These are phyloP conservation scores for Akanthomyces uredinophilus DNA, from an alignment of 2,329 filamentous ascomycete species.

Conservation along the genomic window DNA sequence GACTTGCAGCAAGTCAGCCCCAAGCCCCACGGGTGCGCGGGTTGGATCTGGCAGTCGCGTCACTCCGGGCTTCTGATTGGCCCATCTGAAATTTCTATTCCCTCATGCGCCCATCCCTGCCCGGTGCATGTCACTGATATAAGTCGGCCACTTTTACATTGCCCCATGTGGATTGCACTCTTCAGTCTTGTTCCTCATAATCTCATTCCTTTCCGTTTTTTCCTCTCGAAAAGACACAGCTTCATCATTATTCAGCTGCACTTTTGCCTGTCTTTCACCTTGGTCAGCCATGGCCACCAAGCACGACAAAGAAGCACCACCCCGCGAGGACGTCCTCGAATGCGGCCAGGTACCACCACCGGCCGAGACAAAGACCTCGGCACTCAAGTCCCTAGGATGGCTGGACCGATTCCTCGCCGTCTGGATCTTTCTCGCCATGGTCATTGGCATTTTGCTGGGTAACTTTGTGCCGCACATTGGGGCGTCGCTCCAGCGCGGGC, in stretches of 20 bases:
- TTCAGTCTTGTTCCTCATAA: too few relatives aligned
- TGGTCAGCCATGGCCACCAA: neutral
- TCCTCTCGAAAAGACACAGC: too few relatives aligned
- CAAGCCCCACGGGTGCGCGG: neutral
- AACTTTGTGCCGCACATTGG: conserved; percentile 60
- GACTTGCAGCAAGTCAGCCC: too few relatives aligned
- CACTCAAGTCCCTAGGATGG: conserved; percentile 44
- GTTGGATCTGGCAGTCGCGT: neutral
- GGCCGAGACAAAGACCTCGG: conserved; percentile 24
- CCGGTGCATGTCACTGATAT: neutral
- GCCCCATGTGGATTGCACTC: too few relatives aligned
- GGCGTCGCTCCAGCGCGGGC: conserved; percentile 55
- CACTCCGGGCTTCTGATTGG: conserved; percentile 7
- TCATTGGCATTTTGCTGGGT: conserved; percentile 62
- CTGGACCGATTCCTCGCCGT: conserved; percentile 54
- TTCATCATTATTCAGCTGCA: neutral
- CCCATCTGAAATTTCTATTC: neutral
- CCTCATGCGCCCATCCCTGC: neutral
- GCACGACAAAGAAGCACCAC: neutral
- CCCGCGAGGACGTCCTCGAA: neutral
- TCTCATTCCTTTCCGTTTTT: too few relatives aligned
- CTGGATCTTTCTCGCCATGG: conserved; percentile 71
- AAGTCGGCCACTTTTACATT: neutral
- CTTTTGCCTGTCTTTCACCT: neutral
- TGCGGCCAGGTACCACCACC: neutral